Evolutionary conservation across 225 moss, liverwort and hornwort species (phyloP).

Genomic region (Bryum argenteum): DNA sequence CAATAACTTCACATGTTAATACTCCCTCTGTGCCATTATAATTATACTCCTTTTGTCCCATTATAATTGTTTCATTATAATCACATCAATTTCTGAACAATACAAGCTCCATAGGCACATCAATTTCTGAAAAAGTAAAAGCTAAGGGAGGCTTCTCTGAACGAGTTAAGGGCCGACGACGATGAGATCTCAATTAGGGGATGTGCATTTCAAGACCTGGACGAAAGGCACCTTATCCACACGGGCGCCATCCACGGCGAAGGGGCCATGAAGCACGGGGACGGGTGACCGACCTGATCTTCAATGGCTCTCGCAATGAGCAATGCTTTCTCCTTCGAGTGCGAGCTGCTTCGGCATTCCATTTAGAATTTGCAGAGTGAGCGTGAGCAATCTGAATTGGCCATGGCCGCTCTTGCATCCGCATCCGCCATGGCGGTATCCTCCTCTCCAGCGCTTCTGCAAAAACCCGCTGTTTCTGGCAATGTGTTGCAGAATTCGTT

Average conservation of each 20-base stretch:
- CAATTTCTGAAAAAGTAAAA: too few species aligned
- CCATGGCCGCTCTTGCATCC: constrained; percentile 45
- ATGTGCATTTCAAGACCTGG: background rate
- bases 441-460: constrained; percentile 20
- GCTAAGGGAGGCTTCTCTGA: too few species aligned
- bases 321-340: background rate
- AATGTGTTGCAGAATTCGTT: constrained; percentile 35
- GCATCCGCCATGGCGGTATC: constrained; percentile 38
- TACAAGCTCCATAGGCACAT: too few species aligned
- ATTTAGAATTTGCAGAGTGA: constrained; percentile 11
- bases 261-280: background rate
- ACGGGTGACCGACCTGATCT: constrained; percentile 14
- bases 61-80: too few species aligned
- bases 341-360: background rate
- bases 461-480: constrained; percentile 7
- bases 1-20: too few species aligned
- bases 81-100: too few species aligned
- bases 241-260: constrained; percentile 22
- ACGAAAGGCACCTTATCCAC: constrained; percentile 40
- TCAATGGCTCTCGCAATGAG: background rate
- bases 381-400: constrained; percentile 6
- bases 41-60: too few species aligned
- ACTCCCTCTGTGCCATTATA: too few species aligned
- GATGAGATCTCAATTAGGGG: background rate
- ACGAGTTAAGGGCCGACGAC: too few species aligned